Evolutionary conservation across 805 yeast species (phyloP).

Genomic region (Kregervanrija fluxuum): DNA sequence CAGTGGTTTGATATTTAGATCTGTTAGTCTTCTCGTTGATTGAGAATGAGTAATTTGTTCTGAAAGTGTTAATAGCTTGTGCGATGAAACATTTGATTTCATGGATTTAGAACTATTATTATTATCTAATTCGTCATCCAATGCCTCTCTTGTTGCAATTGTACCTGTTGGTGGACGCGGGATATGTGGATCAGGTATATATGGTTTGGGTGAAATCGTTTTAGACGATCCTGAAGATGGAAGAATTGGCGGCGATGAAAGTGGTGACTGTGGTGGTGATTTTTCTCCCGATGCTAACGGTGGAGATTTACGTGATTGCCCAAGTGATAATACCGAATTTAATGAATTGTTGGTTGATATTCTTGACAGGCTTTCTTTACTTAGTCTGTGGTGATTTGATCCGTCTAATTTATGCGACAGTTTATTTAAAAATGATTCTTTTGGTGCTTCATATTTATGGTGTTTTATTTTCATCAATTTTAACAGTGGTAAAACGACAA

Average conservation of each 20-base stretch:
- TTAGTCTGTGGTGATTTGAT: too few relatives aligned
- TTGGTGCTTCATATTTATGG: neutral
- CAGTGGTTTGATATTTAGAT: constrained; percentile 16
- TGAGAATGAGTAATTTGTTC: constrained; percentile 17
- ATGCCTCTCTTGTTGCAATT: constrained; percentile 8
- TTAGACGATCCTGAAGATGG: neutral
- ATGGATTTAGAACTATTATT: too few relatives aligned
- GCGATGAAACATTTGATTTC: neutral
- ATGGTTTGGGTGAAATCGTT: neutral
- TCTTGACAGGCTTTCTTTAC: too few relatives aligned
- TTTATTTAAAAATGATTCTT: too few relatives aligned
- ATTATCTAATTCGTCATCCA: constrained; percentile 6
- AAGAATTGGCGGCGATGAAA: neutral
- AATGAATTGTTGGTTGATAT: too few relatives aligned
- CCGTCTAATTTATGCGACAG: too few relatives aligned
- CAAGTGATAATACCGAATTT: too few relatives aligned
- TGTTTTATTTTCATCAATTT: constrained; percentile 32
- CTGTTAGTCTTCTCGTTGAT: constrained; percentile 29
- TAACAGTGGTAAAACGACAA: constrained; percentile 47
- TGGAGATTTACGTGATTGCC: too few relatives aligned
- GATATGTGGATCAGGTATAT: too few relatives aligned
- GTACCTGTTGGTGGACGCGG: constrained; percentile 4
- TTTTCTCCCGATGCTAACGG: too few relatives aligned
- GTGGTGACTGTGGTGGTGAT: neutral
- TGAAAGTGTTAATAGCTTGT: constrained; percentile 5